Evolutionary conservation across 208 protist species (phyloP).

Genomic region (Crithidia brevicula): DNA sequence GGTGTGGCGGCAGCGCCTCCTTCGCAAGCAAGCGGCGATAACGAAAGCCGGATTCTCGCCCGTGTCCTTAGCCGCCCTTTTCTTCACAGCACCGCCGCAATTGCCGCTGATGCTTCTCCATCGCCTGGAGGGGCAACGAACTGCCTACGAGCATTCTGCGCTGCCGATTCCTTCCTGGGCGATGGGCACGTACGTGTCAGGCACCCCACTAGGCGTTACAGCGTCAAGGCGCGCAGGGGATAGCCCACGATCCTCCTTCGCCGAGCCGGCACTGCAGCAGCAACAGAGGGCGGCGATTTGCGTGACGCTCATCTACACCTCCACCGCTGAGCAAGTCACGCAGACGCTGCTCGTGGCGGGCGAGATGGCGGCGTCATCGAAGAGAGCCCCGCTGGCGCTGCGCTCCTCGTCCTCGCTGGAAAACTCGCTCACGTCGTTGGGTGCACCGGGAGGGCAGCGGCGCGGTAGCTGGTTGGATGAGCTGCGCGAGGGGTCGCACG

Average conservation of each 20-base stretch:
- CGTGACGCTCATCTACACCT: conserved; percentile 33
- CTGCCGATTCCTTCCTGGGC: conserved; percentile 25
- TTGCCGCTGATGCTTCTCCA: conserved; percentile 16
- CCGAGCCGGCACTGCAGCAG: no score
- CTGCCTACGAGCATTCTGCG: background rate
- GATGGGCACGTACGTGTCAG: background rate
- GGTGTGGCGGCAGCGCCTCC: conserved; percentile 6
- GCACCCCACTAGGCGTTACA: background rate
- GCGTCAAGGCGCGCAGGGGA: background rate
- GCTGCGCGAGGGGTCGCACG: background rate
- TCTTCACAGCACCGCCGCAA: conserved; percentile 26
- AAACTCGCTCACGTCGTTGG: background rate
- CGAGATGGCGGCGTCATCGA: background rate
- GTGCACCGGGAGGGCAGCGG: background rate
- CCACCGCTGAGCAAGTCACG: conserved; percentile 30
- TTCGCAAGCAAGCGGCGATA: conserved; percentile 15
- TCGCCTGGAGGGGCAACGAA: conserved; percentile 2
- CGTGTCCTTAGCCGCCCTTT: conserved; percentile 24
- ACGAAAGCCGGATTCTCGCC: conserved; percentile 12
- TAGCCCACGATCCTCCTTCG: no score
- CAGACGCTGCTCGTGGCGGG: conserved; percentile 15
- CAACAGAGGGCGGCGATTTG: conserved; percentile 11
- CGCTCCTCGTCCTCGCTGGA: background rate
- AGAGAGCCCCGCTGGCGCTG: background rate
- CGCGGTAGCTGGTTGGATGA: conserved; percentile 8